phyloP scores from a whole-genome alignment of 2,329 filamentous ascomycete species.

The Microcera coccophila region DNA sequence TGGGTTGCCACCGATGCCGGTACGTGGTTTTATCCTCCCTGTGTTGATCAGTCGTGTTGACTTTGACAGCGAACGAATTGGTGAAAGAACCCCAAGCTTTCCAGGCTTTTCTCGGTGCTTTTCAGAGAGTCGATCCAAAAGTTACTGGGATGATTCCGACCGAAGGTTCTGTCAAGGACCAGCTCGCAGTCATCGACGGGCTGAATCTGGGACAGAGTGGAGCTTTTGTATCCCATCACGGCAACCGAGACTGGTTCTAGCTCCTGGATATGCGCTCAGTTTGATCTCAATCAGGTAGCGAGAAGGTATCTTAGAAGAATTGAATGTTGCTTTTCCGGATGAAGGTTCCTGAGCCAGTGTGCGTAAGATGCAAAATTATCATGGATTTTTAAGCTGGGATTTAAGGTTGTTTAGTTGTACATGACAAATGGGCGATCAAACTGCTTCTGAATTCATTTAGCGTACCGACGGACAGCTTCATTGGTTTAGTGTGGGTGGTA shows the following conservation, averaged over 20 bases:
- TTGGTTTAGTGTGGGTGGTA: no score
- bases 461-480: no score
- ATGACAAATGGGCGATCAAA: no score
- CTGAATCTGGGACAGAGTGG: slow-evolving; percentile 2
- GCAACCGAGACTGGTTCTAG: neutral
- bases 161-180: slow-evolving; percentile 6
- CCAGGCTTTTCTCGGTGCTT: neutral
- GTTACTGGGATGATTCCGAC: slow-evolving; percentile 5
- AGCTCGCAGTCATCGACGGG: slow-evolving; percentile 7
- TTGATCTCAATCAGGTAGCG: no score
- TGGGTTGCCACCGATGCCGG: slow-evolving; percentile 11
- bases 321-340: no score
- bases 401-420: no score
- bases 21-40: neutral
- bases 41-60: neutral
- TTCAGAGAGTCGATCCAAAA: neutral
- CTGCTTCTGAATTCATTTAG: no score
- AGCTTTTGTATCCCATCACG: neutral
- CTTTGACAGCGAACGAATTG: neutral
- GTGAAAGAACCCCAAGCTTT: neutral
- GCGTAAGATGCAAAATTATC: no score
- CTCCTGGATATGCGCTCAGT: no score
- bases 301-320: no score
- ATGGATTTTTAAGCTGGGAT: no score
- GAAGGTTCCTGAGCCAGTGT: no score